A percentile compares a stretch with the other conserved stretches of the same genome.
Conservation (phyloP, 805 yeast species). For the Tetrapisispora iriomotensis region DNA sequence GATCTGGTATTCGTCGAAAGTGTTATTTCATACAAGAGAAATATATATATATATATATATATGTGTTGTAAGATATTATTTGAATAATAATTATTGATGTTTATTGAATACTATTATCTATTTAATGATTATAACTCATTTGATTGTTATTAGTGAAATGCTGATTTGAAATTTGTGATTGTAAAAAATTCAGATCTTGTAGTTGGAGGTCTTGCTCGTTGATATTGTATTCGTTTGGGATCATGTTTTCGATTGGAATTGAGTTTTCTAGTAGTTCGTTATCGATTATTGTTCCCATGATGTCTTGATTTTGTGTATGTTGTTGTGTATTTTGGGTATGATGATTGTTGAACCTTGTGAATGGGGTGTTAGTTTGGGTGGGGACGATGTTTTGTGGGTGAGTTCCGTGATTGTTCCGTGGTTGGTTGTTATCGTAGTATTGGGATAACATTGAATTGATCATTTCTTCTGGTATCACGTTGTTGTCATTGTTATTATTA, state of each 20-base stretch:
- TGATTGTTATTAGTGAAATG: neutral
- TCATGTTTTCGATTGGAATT: no score
- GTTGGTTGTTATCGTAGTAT: neutral
- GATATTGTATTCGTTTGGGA: no score
- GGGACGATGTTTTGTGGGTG: no score
- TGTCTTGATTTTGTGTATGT: neutral
- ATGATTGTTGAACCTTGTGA: no score
- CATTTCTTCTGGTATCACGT: neutral
- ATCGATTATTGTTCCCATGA: neutral
- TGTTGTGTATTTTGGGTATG: no score
- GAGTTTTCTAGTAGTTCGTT: neutral
- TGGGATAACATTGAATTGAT: neutral
- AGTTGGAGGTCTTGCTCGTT: neutral
- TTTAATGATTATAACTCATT: neutral
- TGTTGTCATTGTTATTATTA: neutral
- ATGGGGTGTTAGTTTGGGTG: no score
- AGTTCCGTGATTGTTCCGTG: neutral
- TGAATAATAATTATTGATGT: neutral
- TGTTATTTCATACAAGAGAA: no score
- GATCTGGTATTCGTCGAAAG: no score
- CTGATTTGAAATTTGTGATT: conserved; percentile 3
- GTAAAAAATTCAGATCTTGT: conserved; percentile 1
- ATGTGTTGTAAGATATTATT: neutral
- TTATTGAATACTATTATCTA: neutral
- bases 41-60: neutral